Percentiles rank a stretch among this genome's conserved stretches.
These are phyloP conservation scores for Diaporthe batatas DNA, from an alignment of 2,329 filamentous ascomycete genomes.

Conservation along the genomic window DNA sequence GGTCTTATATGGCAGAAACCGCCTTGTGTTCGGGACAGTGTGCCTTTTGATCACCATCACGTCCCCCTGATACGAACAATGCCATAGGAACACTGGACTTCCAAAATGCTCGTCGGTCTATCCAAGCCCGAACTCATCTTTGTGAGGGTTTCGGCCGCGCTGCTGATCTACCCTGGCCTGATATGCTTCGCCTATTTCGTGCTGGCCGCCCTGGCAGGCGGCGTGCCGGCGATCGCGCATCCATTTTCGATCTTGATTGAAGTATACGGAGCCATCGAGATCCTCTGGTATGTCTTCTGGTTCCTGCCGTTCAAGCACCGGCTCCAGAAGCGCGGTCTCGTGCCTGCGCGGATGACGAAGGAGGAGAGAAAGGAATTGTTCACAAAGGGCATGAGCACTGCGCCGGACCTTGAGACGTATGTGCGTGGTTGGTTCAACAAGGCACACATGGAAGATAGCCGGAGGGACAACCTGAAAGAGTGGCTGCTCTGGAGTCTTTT, in stretches of 20 bases:
- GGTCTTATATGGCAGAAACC: neutral
- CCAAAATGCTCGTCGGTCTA: constrained; percentile 28
- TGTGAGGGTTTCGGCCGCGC: neutral
- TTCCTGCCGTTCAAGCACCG: constrained; percentile 43
- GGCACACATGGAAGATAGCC: constrained; percentile 43
- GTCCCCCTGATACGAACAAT: neutral
- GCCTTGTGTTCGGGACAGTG: neutral
- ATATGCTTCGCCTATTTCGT: constrained; percentile 17
- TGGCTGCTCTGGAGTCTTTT: constrained; percentile 45
- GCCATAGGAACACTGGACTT: neutral
- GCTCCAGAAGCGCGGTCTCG: constrained; percentile 40
- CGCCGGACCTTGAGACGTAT: constrained; percentile 42
- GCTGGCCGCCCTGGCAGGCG: constrained; percentile 37
- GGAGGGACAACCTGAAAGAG: constrained; percentile 44
- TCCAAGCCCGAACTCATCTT: constrained; percentile 22
- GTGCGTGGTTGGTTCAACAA: constrained; percentile 43
- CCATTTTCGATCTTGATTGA: constrained; percentile 47
- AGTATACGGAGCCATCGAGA: constrained; percentile 43
- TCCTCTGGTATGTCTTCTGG: constrained; percentile 43
- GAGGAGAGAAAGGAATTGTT: constrained; percentile 40
- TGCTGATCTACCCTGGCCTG: constrained; percentile 1
- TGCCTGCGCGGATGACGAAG: constrained; percentile 27
- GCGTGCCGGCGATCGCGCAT: constrained; percentile 44
- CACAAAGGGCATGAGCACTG: constrained; percentile 21
- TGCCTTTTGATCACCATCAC: neutral